phyloP scores from a whole-genome alignment of 1,284 basidiomycete genomes.

The Tylopilus sp. region DNA sequence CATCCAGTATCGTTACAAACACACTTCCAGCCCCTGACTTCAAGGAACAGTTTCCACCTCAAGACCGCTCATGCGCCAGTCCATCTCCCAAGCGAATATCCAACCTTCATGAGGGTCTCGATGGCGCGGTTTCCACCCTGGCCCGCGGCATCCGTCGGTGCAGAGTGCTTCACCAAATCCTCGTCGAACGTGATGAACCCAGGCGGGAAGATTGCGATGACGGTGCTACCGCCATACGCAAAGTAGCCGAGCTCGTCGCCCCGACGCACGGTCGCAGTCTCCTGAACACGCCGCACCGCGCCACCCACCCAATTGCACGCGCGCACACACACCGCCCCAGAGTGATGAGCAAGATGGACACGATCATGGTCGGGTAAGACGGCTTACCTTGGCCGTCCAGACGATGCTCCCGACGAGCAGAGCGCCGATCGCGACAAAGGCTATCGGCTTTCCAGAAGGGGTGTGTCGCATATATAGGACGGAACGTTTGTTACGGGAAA shows the following conservation, averaged over 20 bases:
- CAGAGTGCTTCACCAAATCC: conserved; percentile 62
- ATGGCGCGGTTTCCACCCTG: conserved; percentile 24
- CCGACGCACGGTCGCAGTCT: conserved; percentile 38
- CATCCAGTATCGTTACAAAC: neutral
- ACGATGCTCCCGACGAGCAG: conserved; percentile 56
- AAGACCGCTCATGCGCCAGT: conserved; percentile 7
- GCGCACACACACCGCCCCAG: conserved; percentile 6
- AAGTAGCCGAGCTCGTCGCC: conserved; percentile 65
- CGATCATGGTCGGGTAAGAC: neutral
- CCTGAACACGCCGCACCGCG: conserved; percentile 25
- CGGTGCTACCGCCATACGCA: conserved; percentile 69
- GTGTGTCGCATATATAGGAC: conserved; percentile 51
- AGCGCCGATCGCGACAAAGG: conserved; percentile 62
- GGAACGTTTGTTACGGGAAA: conserved; percentile 67
- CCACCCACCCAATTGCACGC: too few species aligned
- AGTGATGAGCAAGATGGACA: conserved; percentile 11
- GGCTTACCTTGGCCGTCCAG: conserved; percentile 43
- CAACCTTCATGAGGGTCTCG: conserved; percentile 71
- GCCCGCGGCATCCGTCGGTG: conserved; percentile 14
- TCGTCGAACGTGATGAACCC: conserved; percentile 60
- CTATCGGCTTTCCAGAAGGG: conserved; percentile 44
- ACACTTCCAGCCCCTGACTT: neutral
- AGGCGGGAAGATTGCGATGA: conserved; percentile 62
- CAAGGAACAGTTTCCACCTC: neutral
- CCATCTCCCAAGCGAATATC: conserved; percentile 28